Evolutionary conservation across 345 rosid genomes (phyloP).

Genomic region (Durio zibethinus): DNA sequence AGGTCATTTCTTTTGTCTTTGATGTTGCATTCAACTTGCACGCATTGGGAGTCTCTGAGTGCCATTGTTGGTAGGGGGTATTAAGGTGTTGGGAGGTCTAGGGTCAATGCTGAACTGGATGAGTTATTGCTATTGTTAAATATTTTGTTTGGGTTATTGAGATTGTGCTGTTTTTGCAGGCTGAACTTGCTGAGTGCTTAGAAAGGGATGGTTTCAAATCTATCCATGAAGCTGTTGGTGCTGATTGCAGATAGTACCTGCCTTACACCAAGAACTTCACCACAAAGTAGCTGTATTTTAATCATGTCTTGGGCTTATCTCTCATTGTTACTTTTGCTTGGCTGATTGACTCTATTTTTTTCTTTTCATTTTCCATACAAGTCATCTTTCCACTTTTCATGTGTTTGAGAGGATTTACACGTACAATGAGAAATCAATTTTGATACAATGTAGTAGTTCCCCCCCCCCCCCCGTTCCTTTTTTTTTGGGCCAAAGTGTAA

Average conservation of each 20-base stretch:
- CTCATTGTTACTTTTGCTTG: neutral
- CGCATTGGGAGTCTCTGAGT: neutral
- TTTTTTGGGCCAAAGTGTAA: too few species aligned
- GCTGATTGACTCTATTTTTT: neutral
- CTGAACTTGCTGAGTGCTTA: constrained; percentile 75
- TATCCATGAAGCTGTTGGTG: constrained; percentile 78
- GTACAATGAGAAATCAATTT: neutral
- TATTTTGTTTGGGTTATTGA: neutral
- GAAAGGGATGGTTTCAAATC: constrained; percentile 93
- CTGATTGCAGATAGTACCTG: constrained; percentile 54
- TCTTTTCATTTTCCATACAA: neutral
- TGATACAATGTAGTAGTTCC: neutral
- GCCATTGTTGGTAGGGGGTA: neutral
- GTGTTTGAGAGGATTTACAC: neutral
- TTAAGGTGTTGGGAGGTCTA: neutral
- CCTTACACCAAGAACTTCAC: neutral
- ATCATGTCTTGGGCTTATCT: neutral
- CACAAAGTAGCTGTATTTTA: neutral
- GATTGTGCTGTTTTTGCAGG: constrained; percentile 33
- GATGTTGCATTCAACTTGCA: neutral
- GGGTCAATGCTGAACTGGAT: neutral
- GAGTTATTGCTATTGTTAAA: neutral
- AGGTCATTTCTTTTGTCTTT: neutral
- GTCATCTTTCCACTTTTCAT: neutral
- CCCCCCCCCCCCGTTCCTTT: too few species aligned